phyloP scores from a whole-genome alignment of 805 yeast species.

The Lipomyces starkeyi region DNA sequence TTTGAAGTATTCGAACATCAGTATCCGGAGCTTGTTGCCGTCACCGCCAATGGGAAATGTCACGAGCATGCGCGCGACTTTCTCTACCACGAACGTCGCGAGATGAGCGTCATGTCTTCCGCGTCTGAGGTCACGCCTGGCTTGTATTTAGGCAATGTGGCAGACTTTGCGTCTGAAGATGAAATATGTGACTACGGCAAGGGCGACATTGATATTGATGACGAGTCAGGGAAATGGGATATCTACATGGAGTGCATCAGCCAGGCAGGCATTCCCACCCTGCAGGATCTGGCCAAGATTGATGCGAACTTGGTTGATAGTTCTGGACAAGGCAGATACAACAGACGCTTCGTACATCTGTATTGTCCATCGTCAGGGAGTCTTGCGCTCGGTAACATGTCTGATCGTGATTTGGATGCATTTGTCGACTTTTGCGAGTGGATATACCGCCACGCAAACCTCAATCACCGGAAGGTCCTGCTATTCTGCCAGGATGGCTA shows the following conservation, averaged over 20 bases:
- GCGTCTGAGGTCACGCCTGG: constrained; percentile 64
- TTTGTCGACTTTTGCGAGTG: constrained; percentile 74
- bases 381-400: constrained; percentile 72
- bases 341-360: constrained; percentile 32
- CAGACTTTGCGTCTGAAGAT: constrained; percentile 56
- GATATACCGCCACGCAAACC: constrained; percentile 50
- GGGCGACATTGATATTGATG: constrained; percentile 20
- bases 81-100: constrained; percentile 75
- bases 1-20: constrained; percentile 37
- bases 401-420: constrained; percentile 64
- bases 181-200: constrained; percentile 6
- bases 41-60: constrained; percentile 29
- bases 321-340: background rate
- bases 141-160: constrained; percentile 83
- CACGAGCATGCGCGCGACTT: constrained; percentile 55
- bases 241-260: constrained; percentile 47
- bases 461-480: constrained; percentile 49
- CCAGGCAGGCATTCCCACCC: constrained; percentile 32
- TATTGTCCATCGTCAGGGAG: constrained; percentile 86
- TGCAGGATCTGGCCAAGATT: constrained; percentile 20
- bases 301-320: constrained; percentile 25
- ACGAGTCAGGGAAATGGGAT: constrained; percentile 41
- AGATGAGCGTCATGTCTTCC: constrained; percentile 80
- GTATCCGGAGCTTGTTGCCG: constrained; percentile 37
- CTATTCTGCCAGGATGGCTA: constrained; percentile 89